Evolutionary conservation across 306 rosid species (phyloP).

Genomic region (Medicago arabica): DNA sequence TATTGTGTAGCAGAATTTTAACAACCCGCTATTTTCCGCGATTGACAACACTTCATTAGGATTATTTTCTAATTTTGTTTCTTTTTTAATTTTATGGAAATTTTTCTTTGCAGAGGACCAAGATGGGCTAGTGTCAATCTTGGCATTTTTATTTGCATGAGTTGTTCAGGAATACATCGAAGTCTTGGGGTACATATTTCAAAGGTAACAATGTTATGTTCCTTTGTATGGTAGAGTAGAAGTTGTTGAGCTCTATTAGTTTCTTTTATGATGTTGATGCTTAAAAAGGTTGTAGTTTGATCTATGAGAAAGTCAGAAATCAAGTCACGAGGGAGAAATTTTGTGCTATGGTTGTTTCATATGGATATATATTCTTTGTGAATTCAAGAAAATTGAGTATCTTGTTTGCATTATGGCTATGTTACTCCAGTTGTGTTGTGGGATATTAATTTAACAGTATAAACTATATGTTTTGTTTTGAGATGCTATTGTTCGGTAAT

Average conservation of each 20-base stretch:
- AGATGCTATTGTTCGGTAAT: not conserved
- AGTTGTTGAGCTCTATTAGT: slow-evolving; percentile 29
- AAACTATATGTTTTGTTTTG: slow-evolving; percentile 27
- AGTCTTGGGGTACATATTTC: slow-evolving; percentile 97
- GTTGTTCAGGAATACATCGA: slow-evolving; percentile 97
- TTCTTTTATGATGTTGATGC: not conserved
- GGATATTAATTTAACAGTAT: slow-evolving; percentile 15
- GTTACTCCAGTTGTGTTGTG: slow-evolving; percentile 5
- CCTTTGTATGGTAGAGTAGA: slow-evolving; percentile 17
- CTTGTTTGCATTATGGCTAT: not conserved
- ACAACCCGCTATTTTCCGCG: too few species aligned
- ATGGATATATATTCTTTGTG: slow-evolving; percentile 8
- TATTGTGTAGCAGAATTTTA: too few species aligned
- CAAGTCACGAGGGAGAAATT: slow-evolving; percentile 22
- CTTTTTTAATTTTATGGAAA: slow-evolving; percentile 21
- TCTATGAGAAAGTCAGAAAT: not conserved
- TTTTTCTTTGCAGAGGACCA: slow-evolving; percentile 82
- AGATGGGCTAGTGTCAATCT: slow-evolving; percentile 99
- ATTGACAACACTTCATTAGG: too few species aligned
- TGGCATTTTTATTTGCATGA: slow-evolving; percentile 98
- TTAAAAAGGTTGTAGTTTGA: not conserved
- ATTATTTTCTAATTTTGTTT: slow-evolving; percentile 11
- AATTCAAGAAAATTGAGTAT: slow-evolving; percentile 3
- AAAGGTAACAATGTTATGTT: slow-evolving; percentile 59
- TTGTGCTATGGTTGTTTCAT: slow-evolving; percentile 1